phyloP scores from a whole-genome alignment of 768 basidiomycete species.

The Termitomyces sp. region DNA sequence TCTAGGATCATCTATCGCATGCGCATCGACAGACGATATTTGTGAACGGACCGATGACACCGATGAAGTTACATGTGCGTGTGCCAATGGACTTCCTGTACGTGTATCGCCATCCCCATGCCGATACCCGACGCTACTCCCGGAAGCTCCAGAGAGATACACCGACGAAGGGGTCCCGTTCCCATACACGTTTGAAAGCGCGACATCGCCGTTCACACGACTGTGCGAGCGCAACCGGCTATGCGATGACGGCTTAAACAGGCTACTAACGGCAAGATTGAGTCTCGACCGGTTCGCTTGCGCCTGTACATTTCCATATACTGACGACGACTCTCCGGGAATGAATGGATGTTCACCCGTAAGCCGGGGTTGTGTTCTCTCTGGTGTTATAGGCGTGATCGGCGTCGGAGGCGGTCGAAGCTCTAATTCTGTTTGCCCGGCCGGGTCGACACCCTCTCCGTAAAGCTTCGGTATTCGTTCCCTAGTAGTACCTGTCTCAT shows the following conservation, averaged over 20 bases:
- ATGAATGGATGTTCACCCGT: slow-evolving; percentile 13
- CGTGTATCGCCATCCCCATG: background rate
- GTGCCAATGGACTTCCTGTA: background rate
- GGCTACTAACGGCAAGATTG: slow-evolving; percentile 32
- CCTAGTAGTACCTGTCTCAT: slow-evolving; percentile 17
- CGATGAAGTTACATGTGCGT: background rate
- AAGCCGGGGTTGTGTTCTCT: slow-evolving; percentile 9
- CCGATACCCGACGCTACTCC: background rate
- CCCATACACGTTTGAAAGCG: slow-evolving; percentile 6
- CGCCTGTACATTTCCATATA: slow-evolving; percentile 9
- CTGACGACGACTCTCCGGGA: slow-evolving; percentile 10
- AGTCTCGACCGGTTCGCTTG: slow-evolving; percentile 32
- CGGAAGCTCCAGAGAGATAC: background rate
- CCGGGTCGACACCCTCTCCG: slow-evolving; percentile 14
- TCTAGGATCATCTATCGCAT: slow-evolving; percentile 27
- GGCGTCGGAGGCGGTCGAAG: slow-evolving; percentile 11
- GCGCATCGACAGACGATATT: background rate
- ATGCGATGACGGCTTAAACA: slow-evolving; percentile 33
- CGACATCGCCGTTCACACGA: slow-evolving; percentile 34
- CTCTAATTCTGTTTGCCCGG: slow-evolving; percentile 15
- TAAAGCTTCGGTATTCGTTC: slow-evolving; percentile 5
- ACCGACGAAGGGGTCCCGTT: slow-evolving; percentile 2
- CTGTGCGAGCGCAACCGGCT: slow-evolving; percentile 22
- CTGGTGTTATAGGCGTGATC: slow-evolving; percentile 11
- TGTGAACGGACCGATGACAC: slow-evolving; percentile 6